Evolutionary conservation across 2,329 filamentous ascomycete species (phyloP).

Genomic region (Nothophoma quercina): DNA sequence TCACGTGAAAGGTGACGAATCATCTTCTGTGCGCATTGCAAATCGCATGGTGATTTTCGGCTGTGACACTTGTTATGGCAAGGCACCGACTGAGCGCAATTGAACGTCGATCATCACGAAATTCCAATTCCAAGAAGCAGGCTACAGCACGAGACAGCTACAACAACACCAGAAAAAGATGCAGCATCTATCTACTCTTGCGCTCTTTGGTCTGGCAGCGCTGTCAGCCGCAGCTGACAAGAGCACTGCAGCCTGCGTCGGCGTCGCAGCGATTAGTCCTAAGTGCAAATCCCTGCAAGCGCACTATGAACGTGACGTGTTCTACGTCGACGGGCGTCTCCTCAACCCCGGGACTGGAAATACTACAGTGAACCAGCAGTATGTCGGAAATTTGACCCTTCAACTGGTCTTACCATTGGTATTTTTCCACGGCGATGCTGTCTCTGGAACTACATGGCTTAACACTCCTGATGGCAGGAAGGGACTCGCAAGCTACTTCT

Average conservation of each 20-base stretch:
- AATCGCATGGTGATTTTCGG: not conserved
- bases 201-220: not conserved
- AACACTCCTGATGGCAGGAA: constrained; percentile 51
- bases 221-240: not conserved
- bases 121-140: not conserved
- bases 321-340: constrained; percentile 21
- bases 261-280: not conserved
- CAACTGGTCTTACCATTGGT: constrained; percentile 2
- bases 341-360: constrained; percentile 2
- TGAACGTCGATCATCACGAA: not conserved
- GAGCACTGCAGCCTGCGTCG: not conserved
- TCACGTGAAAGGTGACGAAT: not conserved
- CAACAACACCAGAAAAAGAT: too few species aligned
- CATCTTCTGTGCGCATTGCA: not conserved
- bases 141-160: not conserved
- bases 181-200: not conserved
- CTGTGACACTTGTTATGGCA: not conserved
- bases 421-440: constrained; percentile 24
- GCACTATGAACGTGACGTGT: constrained; percentile 17
- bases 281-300: not conserved
- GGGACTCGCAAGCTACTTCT: constrained; percentile 12
- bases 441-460: constrained; percentile 33
- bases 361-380: constrained; percentile 7
- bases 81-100: not conserved
- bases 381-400: constrained; percentile 18